Evolutionary conservation across 768 basidiomycete species (phyloP).

Genomic region (Favolaschia claudopus): DNA sequence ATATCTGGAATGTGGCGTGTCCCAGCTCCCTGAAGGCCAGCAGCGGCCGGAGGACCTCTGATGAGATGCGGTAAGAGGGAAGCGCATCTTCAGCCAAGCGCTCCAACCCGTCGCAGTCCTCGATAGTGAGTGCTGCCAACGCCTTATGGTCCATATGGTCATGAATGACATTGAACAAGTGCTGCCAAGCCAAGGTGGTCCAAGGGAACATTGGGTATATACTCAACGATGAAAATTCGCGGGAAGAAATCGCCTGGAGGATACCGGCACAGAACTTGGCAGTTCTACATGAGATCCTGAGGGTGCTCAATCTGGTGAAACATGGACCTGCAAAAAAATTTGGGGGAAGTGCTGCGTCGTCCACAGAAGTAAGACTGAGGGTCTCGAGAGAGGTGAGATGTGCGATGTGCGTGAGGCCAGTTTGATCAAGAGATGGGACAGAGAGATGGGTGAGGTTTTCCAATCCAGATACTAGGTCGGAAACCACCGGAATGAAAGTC

Average conservation of each 20-base stretch:
- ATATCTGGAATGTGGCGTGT: not conserved
- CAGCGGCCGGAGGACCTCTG: slow-evolving; percentile 3
- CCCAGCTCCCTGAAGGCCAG: not conserved
- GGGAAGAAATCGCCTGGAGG: slow-evolving; percentile 12
- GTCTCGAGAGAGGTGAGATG: not conserved
- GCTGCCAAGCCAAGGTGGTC: slow-evolving; percentile 13
- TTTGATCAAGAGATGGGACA: slow-evolving; percentile 1
- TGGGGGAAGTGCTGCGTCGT: not conserved
- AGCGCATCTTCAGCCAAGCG: not conserved
- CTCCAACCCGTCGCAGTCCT: not conserved
- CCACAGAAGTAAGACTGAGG: not conserved
- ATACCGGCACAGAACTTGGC: slow-evolving; percentile 5
- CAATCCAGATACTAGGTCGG: slow-evolving; percentile 16
- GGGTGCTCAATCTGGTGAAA: not conserved
- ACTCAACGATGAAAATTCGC: not conserved
- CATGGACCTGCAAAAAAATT: not conserved
- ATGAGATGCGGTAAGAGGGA: slow-evolving; percentile 8
- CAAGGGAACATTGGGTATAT: not conserved
- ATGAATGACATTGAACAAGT: slow-evolving; percentile 3
- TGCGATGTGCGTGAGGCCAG: slow-evolving; percentile 6
- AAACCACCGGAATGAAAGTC: not conserved
- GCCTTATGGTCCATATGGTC: not conserved
- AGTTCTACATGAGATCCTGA: not conserved
- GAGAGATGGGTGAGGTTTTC: not conserved
- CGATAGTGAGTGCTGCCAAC: not conserved